Evolutionary conservation across 139 green algal species (phyloP).

Genomic region (Zygnema circumcarinatum): DNA sequence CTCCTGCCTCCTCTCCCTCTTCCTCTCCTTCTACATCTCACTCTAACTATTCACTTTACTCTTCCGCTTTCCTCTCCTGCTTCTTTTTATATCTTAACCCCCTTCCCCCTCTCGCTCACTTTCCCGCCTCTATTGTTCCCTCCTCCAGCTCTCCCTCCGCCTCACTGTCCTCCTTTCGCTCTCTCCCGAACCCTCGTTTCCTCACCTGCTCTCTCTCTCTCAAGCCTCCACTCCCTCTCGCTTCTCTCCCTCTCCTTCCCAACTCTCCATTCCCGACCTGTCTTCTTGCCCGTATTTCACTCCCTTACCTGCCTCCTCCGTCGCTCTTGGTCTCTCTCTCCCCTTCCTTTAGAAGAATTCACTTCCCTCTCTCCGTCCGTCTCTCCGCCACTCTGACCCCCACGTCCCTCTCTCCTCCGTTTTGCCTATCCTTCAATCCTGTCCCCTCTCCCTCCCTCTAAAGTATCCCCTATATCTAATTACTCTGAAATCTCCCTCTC

Average conservation of each 20-base stretch:
- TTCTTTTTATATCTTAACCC: background rate
- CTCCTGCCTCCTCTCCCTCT: background rate
- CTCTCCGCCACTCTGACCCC: background rate
- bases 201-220: slow-evolving; percentile 1
- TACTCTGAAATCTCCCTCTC: no score
- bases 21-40: background rate
- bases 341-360: background rate
- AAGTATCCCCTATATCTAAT: background rate
- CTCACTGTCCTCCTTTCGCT: background rate
- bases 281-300: background rate
- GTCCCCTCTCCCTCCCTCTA: background rate
- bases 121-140: background rate
- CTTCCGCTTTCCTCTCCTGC: background rate
- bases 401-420: slow-evolving; percentile 1
- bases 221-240: background rate
- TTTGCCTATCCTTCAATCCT: background rate
- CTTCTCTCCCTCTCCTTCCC: slow-evolving; percentile 6
- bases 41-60: background rate
- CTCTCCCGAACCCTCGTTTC: background rate
- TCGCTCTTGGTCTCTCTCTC: background rate
- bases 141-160: background rate
- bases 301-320: background rate
- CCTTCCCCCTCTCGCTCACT: background rate
- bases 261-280: background rate
- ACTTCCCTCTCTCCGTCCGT: slow-evolving; percentile 15